Evolutionary conservation across 2,329 filamentous ascomycete genomes (phyloP).

Genomic region (Dendrostoma leiphaemia): DNA sequence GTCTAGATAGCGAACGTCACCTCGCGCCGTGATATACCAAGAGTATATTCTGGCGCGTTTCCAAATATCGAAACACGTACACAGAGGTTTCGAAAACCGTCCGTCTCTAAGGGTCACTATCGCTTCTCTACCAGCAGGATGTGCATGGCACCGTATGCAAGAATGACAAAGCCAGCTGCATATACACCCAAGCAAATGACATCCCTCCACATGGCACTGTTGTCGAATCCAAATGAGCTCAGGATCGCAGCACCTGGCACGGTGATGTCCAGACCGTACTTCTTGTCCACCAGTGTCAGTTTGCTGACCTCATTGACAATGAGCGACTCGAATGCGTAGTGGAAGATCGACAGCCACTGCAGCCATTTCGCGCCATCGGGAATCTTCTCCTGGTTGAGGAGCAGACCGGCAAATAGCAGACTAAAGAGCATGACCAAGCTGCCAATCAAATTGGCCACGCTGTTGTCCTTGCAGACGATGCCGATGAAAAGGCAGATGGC

Average conservation of each 20-base stretch:
- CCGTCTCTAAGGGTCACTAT: constrained; percentile 35
- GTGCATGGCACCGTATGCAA: constrained; percentile 93
- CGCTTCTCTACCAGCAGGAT: constrained; percentile 86
- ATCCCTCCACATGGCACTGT: constrained; percentile 80
- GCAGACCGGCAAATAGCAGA: constrained; percentile 86
- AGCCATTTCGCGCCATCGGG: constrained; percentile 84
- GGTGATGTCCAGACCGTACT: constrained; percentile 94
- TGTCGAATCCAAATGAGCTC: constrained; percentile 92
- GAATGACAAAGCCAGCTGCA: constrained; percentile 75
- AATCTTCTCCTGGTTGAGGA: constrained; percentile 93
- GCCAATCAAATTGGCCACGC: constrained; percentile 90
- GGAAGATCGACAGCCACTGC: constrained; percentile 93
- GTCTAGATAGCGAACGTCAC: constrained; percentile 12
- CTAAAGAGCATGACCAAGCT: constrained; percentile 98
- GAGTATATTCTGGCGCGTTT: constrained; percentile 1
- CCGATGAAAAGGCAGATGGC: constrained; percentile 95
- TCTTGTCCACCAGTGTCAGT: constrained; percentile 85
- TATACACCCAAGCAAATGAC: constrained; percentile 79
- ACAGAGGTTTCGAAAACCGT: neutral
- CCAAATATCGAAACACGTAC: neutral
- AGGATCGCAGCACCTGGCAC: constrained; percentile 93
- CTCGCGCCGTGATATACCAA: neutral
- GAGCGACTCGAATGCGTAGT: constrained; percentile 93
- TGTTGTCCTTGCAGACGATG: constrained; percentile 86
- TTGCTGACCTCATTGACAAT: constrained; percentile 97